Evolutionary conservation across 2,329 filamentous ascomycete species (phyloP).

Genomic region (Mycosphaerella sp.): DNA sequence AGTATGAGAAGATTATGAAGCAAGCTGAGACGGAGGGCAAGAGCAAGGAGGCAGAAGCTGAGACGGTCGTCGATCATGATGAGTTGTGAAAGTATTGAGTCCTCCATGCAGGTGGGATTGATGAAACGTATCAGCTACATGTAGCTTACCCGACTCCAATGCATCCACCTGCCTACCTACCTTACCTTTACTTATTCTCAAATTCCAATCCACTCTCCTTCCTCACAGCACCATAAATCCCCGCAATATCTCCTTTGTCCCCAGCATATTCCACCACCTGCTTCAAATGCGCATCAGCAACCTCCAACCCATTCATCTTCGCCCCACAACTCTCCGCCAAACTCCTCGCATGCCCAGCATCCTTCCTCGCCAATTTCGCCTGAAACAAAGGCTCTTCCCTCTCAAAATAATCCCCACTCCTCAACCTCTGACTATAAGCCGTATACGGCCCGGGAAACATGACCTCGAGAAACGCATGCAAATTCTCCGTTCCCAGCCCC

Average conservation of each 20-base stretch:
- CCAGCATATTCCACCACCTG: conserved; percentile 64
- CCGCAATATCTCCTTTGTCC: conserved; percentile 68
- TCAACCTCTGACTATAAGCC: conserved; percentile 69
- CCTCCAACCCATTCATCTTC: conserved; percentile 58
- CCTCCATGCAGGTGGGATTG: too few relatives aligned
- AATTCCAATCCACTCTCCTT: conserved; percentile 68
- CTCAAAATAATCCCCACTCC: conserved; percentile 68
- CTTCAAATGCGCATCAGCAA: conserved; percentile 62
- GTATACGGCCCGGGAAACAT: conserved; percentile 72
- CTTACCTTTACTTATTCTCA: conserved; percentile 47
- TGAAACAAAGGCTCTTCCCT: conserved; percentile 73
- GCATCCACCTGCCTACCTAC: neutral
- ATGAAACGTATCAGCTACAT: too few relatives aligned
- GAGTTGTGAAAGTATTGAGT: conserved; percentile 23
- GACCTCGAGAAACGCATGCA: conserved; percentile 65
- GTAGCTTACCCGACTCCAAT: too few relatives aligned
- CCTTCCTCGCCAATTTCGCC: conserved; percentile 76
- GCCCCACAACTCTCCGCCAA: conserved; percentile 60
- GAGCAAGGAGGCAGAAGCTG: neutral
- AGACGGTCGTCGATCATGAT: conserved; percentile 22
- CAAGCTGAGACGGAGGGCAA: conserved; percentile 17
- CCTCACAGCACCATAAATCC: conserved; percentile 74
- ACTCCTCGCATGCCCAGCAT: conserved; percentile 65
- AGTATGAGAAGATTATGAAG: conserved; percentile 31
- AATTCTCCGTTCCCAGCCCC: conserved; percentile 62